A percentile compares a stretch with the other conserved stretches of the same genome.
Conservation (phyloP, 2,329 filamentous ascomycete genomes). For the Phymatotrichopsis omnivora region DNA sequence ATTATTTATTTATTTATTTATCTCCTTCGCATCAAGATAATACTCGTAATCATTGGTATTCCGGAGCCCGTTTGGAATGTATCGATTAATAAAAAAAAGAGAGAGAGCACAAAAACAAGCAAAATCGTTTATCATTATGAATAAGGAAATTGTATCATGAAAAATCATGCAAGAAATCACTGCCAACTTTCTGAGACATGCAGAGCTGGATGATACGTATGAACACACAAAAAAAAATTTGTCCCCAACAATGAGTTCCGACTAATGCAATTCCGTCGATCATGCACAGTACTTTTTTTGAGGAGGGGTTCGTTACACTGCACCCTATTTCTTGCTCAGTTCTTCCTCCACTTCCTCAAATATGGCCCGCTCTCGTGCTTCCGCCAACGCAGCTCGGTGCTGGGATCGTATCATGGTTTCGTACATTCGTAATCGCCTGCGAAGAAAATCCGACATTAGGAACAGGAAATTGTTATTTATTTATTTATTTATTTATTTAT, state of each 20-base stretch:
- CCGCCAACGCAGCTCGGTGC: slow-evolving; percentile 12
- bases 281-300: background rate
- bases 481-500: too few relatives aligned
- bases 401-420: slow-evolving; percentile 19
- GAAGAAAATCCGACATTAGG: too few relatives aligned
- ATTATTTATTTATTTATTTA: slow-evolving; percentile 14
- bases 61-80: background rate
- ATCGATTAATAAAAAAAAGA: background rate
- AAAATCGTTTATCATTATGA: background rate
- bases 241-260: background rate
- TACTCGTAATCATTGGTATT: slow-evolving; percentile 9
- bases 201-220: background rate
- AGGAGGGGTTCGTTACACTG: background rate
- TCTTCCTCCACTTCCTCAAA: slow-evolving; percentile 21
- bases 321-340: slow-evolving; percentile 4
- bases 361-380: slow-evolving; percentile 14
- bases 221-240: background rate
- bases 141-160: background rate
- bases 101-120: background rate
- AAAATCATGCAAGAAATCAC: background rate
- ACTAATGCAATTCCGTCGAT: background rate
- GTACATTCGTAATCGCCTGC: slow-evolving; percentile 24
- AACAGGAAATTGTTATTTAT: too few relatives aligned
- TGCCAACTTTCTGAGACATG: background rate
- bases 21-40: background rate